phyloP scores from a whole-genome alignment of 768 basidiomycete genomes.

The Pleurotus sapidus region DNA sequence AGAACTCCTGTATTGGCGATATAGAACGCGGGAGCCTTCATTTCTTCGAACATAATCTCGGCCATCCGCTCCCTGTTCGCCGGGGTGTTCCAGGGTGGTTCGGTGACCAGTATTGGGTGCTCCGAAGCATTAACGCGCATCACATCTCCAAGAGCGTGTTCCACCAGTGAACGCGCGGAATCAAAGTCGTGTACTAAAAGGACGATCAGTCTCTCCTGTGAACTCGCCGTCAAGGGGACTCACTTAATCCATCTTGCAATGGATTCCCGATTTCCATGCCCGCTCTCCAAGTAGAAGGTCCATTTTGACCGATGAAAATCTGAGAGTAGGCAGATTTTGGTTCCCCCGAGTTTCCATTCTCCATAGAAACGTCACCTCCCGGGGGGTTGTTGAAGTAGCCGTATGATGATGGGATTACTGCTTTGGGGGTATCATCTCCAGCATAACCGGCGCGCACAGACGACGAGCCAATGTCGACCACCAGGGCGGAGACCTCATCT shows the following conservation, averaged over 20 bases:
- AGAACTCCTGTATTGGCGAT: constrained; percentile 93
- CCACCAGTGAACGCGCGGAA: constrained; percentile 66
- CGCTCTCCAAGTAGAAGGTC: constrained; percentile 87
- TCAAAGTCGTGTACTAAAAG: constrained; percentile 70
- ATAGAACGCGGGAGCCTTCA: constrained; percentile 93
- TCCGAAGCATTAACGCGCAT: constrained; percentile 78
- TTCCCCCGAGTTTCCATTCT: constrained; percentile 37
- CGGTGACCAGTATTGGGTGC: constrained; percentile 91
- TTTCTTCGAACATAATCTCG: constrained; percentile 97
- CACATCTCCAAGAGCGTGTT: constrained; percentile 71
- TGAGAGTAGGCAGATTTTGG: constrained; percentile 47
- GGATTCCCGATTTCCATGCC: constrained; percentile 87
- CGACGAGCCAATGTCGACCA: constrained; percentile 90
- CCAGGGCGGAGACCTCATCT: constrained; percentile 98
- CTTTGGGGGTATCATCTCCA: constrained; percentile 94
- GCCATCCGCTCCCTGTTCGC: constrained; percentile 94
- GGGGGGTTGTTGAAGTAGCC: constrained; percentile 54
- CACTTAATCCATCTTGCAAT: constrained; percentile 81
- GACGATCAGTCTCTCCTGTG: not conserved
- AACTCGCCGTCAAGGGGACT: constrained; percentile 20
- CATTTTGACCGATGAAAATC: constrained; percentile 82
- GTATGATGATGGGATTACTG: constrained; percentile 86
- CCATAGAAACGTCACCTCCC: constrained; percentile 56
- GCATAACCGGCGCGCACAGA: constrained; percentile 95
- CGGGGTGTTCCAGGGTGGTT: constrained; percentile 94